These are phyloP conservation scores for Diacronema lutheri DNA, from an alignment of 78 protist species.

Conservation along the genomic window DNA sequence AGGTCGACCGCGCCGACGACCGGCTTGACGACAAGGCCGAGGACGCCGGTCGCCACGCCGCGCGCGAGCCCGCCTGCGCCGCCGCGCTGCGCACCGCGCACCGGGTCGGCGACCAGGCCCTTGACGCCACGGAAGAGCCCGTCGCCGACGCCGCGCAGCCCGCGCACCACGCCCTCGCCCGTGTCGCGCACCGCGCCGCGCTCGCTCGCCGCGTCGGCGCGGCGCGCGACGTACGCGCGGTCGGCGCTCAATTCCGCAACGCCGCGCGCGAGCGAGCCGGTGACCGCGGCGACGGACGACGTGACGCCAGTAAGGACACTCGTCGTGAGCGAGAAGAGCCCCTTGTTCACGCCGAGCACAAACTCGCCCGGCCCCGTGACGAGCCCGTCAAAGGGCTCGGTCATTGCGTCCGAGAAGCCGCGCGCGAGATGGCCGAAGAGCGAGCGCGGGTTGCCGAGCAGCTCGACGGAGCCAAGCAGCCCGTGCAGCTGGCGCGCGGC, in stretches of 20 bases:
- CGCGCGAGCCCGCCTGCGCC: neutral
- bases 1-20: neutral
- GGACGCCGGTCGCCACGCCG: neutral
- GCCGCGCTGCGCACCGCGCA: neutral
- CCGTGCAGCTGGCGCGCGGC: neutral
- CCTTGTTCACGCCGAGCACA: neutral
- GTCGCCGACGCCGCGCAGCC: neutral
- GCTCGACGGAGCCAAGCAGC: neutral
- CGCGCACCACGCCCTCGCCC: neutral
- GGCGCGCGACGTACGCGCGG: neutral
- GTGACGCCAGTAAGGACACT: neutral
- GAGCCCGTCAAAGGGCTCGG: constrained; percentile 5
- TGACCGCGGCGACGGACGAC: neutral
- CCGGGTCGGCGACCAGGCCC: too few relatives aligned
- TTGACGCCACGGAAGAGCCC: neutral
- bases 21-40: constrained; percentile 2
- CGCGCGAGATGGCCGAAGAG: neutral
- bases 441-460: constrained; percentile 24
- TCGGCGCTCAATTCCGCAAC: constrained; percentile 1
- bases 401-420: constrained; percentile 1
- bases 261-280: constrained; percentile 8
- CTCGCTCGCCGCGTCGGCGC: too few relatives aligned
- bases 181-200: neutral
- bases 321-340: neutral
- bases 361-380: neutral